These are phyloP conservation scores for Panaeolus papilionaceus DNA, from an alignment of 768 basidiomycete species.

Conservation along the genomic window DNA sequence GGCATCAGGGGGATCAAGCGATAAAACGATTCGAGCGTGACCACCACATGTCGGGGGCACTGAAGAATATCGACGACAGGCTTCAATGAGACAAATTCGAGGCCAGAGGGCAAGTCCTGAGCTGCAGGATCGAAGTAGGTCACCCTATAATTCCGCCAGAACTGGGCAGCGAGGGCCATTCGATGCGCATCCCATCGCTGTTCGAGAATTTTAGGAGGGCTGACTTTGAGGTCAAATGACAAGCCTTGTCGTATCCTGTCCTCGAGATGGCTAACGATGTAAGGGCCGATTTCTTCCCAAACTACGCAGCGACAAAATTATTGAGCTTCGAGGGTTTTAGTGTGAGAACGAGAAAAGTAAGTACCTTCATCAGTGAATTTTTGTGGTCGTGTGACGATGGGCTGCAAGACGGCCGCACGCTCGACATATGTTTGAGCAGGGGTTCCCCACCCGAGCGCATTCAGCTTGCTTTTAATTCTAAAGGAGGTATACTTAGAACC, in stretches of 20 bases:
- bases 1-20: slow-evolving; percentile 3
- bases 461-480: slow-evolving; percentile 8
- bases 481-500: not conserved
- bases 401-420: not conserved
- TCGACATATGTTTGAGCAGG: not conserved
- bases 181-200: not conserved
- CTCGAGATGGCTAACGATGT: not conserved
- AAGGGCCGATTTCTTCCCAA: slow-evolving; percentile 2
- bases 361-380: slow-evolving; percentile 1
- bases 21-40: not conserved
- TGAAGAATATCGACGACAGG: not conserved
- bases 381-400: not conserved
- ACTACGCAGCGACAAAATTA: not conserved
- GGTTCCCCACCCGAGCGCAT: not conserved
- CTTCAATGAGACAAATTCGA: not conserved
- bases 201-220: not conserved
- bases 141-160: not conserved
- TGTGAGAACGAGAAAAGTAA: not conserved
- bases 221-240: not conserved
- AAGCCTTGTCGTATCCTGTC: not conserved
- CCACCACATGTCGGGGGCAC: not conserved
- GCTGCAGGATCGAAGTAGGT: not conserved
- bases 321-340: not conserved
- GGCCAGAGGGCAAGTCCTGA: not conserved
- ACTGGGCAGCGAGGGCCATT: not conserved